Evolutionary conservation across 352 stramenopile genomes (phyloP).

Genomic region (Pythium dissotocum): DNA sequence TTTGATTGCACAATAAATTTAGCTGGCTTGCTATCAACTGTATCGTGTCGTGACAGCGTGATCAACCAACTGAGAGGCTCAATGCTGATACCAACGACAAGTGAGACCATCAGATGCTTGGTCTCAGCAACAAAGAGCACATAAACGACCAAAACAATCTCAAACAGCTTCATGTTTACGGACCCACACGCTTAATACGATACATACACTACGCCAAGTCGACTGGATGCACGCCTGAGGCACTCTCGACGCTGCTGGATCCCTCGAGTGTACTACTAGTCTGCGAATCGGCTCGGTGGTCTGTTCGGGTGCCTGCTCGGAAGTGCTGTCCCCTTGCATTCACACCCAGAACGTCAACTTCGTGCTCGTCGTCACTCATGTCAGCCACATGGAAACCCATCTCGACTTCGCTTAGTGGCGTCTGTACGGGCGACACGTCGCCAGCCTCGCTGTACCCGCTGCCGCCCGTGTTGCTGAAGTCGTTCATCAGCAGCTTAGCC

Average conservation of each 20-base stretch:
- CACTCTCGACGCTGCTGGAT: conserved; percentile 24
- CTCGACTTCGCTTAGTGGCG: conserved; percentile 23
- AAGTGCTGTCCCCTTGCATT: background rate
- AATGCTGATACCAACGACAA: no score
- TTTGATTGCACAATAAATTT: no score
- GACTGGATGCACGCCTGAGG: conserved; percentile 15
- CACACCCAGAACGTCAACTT: background rate
- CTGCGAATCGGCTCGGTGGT: conserved; percentile 14
- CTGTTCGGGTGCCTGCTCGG: background rate
- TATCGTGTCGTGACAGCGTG: no score
- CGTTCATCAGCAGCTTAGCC: conserved; percentile 27
- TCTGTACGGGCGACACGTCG: conserved; percentile 14
- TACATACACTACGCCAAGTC: conserved; percentile 16
- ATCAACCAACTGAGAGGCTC: no score
- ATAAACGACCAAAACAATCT: no score
- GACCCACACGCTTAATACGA: no score
- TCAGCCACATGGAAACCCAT: conserved; percentile 28
- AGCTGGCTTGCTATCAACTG: no score
- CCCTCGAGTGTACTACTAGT: conserved; percentile 23
- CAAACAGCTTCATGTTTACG: no score
- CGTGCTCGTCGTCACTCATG: conserved; percentile 21
- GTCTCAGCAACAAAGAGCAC: no score
- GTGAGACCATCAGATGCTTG: no score
- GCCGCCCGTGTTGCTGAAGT: conserved; percentile 25
- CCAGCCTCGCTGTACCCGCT: conserved; percentile 8